These are phyloP conservation scores for Pseudoperonospora humuli DNA, from an alignment of 352 stramenopile genomes.

Conservation along the genomic window DNA sequence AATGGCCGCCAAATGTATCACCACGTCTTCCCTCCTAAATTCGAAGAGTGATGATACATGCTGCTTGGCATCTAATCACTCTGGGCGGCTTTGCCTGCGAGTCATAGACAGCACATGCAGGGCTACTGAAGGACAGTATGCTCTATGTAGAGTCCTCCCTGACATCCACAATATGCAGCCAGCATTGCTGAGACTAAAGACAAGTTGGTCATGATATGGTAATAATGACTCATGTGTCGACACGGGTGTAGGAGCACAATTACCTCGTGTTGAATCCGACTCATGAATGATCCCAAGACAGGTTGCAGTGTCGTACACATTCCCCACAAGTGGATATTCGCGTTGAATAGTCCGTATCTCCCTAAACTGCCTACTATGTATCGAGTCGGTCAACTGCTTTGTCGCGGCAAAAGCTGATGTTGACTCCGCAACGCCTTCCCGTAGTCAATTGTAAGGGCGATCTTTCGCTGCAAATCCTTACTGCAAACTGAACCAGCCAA, in stretches of 20 bases:
- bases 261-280: not conserved
- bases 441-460: not conserved
- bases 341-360: no score
- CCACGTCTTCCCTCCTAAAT: no score
- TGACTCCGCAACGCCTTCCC: not conserved
- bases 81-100: not conserved
- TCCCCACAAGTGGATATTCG: not conserved
- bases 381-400: not conserved
- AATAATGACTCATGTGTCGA: not conserved
- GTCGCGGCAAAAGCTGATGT: not conserved
- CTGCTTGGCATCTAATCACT: not conserved
- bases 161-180: not conserved
- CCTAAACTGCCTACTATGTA: not conserved
- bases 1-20: no score
- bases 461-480: constrained; percentile 1
- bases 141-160: no score
- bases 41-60: no score
- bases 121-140: no score
- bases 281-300: not conserved
- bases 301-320: not conserved
- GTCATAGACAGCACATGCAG: not conserved
- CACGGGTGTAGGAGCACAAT: not conserved
- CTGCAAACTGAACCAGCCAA: constrained; percentile 4
- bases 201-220: no score
- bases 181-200: not conserved